Percentiles rank a stretch among this genome's conserved stretches.
phyloP scores from a whole-genome alignment of 2,329 filamentous ascomycete genomes.

The Botryotinia globosa region DNA sequence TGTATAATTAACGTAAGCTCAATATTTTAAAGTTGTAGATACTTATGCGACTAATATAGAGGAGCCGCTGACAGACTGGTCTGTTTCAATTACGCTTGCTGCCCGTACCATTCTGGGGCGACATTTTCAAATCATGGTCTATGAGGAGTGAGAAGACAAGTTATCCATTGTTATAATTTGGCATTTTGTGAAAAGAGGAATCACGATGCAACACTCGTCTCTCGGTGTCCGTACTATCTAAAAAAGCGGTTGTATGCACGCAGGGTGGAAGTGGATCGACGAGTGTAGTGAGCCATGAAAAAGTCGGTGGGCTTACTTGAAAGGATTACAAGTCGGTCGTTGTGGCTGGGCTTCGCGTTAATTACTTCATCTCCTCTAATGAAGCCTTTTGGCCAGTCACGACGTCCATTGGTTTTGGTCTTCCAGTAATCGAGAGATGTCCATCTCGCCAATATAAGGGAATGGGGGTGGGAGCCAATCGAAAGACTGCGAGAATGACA shows the following conservation, averaged over 20 bases:
- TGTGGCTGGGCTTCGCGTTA: not conserved
- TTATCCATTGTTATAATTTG: not conserved
- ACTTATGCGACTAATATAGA: not conserved
- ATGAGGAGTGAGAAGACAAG: not conserved
- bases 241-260: not conserved
- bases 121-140: not conserved
- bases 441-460: constrained; percentile 55
- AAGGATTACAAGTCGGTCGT: not conserved
- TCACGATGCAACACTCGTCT: not conserved
- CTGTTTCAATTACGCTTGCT: not conserved
- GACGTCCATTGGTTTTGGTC: not conserved
- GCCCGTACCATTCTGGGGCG: too few relatives aligned
- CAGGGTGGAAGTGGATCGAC: not conserved
- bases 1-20: not conserved
- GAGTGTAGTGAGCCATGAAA: not conserved
- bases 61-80: too few relatives aligned
- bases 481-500: constrained; percentile 41
- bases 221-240: not conserved
- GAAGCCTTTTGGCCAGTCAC: not conserved
- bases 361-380: not conserved
- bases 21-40: not conserved
- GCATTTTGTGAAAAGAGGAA: not conserved
- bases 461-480: constrained; percentile 47
- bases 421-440: constrained; percentile 52
- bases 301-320: not conserved